Evolutionary conservation across 257 asterid species (phyloP), one percentile per base, ranked within the genome.

Genomic region (Nemophila menziesii): DNA sequence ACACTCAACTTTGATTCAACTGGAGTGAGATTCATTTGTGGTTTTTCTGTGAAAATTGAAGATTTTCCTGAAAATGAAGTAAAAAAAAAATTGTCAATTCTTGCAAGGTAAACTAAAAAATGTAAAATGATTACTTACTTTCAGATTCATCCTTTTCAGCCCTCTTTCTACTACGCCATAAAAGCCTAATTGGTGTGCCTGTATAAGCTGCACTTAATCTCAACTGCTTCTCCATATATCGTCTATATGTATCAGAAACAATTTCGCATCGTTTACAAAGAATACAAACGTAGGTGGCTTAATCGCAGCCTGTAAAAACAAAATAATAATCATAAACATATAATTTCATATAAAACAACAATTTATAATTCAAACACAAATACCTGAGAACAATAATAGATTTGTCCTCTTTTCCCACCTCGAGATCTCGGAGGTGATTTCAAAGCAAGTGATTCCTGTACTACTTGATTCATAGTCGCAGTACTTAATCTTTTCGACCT

Each of bases 281-380:
- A 89, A 89, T 59, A 89, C 95, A 65, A 89, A 89, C 11, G 98
- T 80, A 22, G 98, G 98, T 52, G 98, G 98, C 58, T 86, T 68
- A 33, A 78, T 68, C 39, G 98, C 95, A 49, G 98, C 98, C 98
- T 89, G 85, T 51, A n/a, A 58, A 57, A 54, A 8, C 46, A 26
- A 39, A 33, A 18, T 18, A 5, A n/a, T n/a, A 8, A 16, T 5
- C 43, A 46, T 36, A 12, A 61, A 17, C 22, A n/a, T n/a, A n/a
- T 29, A 29, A 13, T 29, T 29, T 29, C 55, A 40, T 15, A 18
- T 13, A 37, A n/a, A n/a, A 16, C 21, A 11, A 20, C 26, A 15
- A 46, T 36, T 16, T 45, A 13, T 18, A 16, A 26, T 24, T 33
- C 44, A 15, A n/a, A 33, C 20, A 49, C 22, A 34, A 24, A 54